phyloP scores from a whole-genome alignment of 495 filamentous ascomycete genomes.

The Daldinia loculata region DNA sequence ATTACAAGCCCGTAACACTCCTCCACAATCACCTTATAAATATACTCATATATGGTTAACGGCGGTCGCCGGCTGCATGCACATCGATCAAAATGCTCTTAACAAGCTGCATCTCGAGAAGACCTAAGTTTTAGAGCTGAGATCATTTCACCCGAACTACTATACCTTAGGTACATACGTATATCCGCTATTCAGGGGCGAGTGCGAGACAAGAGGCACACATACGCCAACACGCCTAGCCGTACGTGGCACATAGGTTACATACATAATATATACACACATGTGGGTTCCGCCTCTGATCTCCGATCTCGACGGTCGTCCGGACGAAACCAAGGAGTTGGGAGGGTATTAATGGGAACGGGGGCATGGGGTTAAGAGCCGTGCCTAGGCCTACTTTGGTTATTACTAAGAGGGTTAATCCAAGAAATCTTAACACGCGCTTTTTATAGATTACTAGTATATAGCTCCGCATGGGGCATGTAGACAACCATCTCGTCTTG shows the following conservation, averaged over 20 bases:
- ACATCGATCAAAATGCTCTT: conserved; percentile 30
- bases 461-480: neutral
- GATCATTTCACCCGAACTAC: conserved; percentile 10
- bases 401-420: conserved; percentile 6
- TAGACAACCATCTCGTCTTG: neutral
- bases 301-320: conserved; percentile 33
- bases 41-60: conserved; percentile 8
- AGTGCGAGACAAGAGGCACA: neutral
- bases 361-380: conserved; percentile 1
- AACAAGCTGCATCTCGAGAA: conserved; percentile 19
- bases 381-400: conserved; percentile 10
- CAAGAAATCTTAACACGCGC: conserved; percentile 6
- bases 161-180: neutral
- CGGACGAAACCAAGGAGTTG: conserved; percentile 31
- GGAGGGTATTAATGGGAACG: conserved; percentile 30
- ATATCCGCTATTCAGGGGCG: neutral
- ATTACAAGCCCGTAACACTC: conserved; percentile 18
- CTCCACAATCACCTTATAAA: conserved; percentile 34
- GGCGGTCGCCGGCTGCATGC: conserved; percentile 29
- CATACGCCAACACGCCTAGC: neutral
- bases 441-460: conserved; percentile 15
- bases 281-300: conserved; percentile 14
- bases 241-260: conserved; percentile 1
- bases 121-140: conserved; percentile 12
- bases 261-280: conserved; percentile 3